Percentiles rank a stretch among this genome's conserved stretches.
Conservation (phyloP, 352 stramenopile species). For the Globisporangium yorkense region DNA sequence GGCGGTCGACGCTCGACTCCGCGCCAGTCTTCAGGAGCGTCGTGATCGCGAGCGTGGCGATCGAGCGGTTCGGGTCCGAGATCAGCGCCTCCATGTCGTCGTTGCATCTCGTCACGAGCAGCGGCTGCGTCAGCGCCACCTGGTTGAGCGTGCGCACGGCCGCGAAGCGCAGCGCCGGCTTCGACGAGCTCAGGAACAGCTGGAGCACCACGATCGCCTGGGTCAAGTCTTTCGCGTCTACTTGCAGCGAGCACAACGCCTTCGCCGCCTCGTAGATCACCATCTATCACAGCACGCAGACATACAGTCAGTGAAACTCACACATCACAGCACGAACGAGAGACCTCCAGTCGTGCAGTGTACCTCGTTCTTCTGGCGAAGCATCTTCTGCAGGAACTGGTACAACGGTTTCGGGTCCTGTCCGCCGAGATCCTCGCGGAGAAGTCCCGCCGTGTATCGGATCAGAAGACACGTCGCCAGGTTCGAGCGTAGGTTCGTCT, state of each 20-base stretch:
- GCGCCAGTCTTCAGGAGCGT: conserved; percentile 98
- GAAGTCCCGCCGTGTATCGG: conserved; percentile 92
- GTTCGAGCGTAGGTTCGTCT: conserved; percentile 91
- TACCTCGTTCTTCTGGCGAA: conserved; percentile 94
- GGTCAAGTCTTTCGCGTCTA: conserved; percentile 94
- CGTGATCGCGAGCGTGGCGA: conserved; percentile 98
- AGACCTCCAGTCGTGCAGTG: neutral
- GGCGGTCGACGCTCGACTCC: conserved; percentile 93
- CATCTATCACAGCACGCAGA: conserved; percentile 67
- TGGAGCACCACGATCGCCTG: conserved; percentile 98
- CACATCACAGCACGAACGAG: neutral
- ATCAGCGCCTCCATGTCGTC: conserved; percentile 98
- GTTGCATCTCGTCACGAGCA: conserved; percentile 97
- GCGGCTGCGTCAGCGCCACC: conserved; percentile 88
- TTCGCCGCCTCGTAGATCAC: conserved; percentile 99
- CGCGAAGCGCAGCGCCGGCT: conserved; percentile 95
- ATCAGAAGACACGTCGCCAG: conserved; percentile 97
- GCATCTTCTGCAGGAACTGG: conserved; percentile 93
- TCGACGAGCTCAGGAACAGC: conserved; percentile 92
- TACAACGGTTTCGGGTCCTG: conserved; percentile 79
- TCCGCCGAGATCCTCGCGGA: conserved; percentile 85
- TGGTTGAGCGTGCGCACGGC: conserved; percentile 95
- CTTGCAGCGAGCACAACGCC: conserved; percentile 93
- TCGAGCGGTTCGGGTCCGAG: conserved; percentile 95
- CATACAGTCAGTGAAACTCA: neutral